Evolutionary conservation across 2,329 filamentous ascomycete species (phyloP).

Genomic region (Amesomyces nigricolor): DNA sequence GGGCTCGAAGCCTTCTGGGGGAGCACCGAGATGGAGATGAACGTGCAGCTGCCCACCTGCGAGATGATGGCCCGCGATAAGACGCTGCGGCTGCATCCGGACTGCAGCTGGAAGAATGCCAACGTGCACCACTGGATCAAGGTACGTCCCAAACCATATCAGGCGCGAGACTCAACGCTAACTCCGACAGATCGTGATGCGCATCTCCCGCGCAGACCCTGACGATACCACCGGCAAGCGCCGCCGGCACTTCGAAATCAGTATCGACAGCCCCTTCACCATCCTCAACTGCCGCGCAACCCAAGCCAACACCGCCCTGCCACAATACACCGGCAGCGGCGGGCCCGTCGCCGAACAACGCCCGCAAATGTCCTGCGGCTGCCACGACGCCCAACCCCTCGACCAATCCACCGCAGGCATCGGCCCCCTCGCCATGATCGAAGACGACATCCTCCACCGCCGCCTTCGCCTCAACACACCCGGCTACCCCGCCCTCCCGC

Average conservation of each 20-base stretch:
- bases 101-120: constrained; percentile 90
- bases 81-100: constrained; percentile 65
- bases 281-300: constrained; percentile 92
- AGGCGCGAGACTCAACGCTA: neutral
- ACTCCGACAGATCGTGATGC: constrained; percentile 72
- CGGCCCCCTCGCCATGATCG: constrained; percentile 40
- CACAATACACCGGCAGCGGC: constrained; percentile 62
- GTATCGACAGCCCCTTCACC: constrained; percentile 91
- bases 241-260: constrained; percentile 88
- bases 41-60: constrained; percentile 84
- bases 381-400: constrained; percentile 43
- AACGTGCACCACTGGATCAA: constrained; percentile 97
- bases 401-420: constrained; percentile 66
- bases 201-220: constrained; percentile 76
- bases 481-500: constrained; percentile 45
- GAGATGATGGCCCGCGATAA: constrained; percentile 74
- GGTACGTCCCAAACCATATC: constrained; percentile 43
- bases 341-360: constrained; percentile 42
- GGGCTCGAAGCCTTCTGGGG: constrained; percentile 69
- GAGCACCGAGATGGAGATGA: constrained; percentile 91
- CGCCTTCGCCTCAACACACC: constrained; percentile 21
- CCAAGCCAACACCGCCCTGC: constrained; percentile 79
- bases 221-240: constrained; percentile 66
- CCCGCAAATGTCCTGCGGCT: constrained; percentile 48
- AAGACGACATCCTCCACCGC: constrained; percentile 26